Conservation (phyloP, 1,284 basidiomycete genomes). For the Tylopilus orsonianus region DNA sequence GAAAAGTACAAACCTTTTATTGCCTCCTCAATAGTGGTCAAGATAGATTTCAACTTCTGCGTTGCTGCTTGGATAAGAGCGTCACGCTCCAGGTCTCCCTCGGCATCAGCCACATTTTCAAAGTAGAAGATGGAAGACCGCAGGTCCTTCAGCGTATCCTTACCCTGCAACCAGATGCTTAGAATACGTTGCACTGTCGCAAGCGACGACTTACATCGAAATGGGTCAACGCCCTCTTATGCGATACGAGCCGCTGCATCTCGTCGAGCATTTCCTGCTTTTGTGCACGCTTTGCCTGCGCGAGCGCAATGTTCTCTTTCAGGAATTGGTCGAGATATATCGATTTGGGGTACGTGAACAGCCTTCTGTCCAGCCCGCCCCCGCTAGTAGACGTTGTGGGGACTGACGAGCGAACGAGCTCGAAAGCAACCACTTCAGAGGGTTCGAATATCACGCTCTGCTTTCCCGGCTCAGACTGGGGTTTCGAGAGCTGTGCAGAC, state of each 20-base stretch:
- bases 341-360: slow-evolving; percentile 59
- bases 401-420: slow-evolving; percentile 38
- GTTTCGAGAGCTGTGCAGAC: slow-evolving; percentile 45
- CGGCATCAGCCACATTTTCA: slow-evolving; percentile 57
- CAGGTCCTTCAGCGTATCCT: slow-evolving; percentile 61
- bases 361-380: slow-evolving; percentile 39
- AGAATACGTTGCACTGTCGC: not conserved
- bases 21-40: slow-evolving; percentile 52
- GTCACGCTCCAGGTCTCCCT: slow-evolving; percentile 48
- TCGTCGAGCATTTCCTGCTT: slow-evolving; percentile 50
- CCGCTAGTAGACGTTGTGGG: slow-evolving; percentile 11
- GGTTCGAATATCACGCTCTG: slow-evolving; percentile 60
- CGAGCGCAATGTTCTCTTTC: slow-evolving; percentile 51
- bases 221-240: slow-evolving; percentile 48
- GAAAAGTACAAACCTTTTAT: slow-evolving; percentile 46
- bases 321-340: slow-evolving; percentile 74
- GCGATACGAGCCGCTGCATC: slow-evolving; percentile 44
- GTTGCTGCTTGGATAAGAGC: slow-evolving; percentile 43
- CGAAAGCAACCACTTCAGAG: slow-evolving; percentile 62
- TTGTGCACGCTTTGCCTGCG: slow-evolving; percentile 45
- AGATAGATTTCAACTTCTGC: slow-evolving; percentile 48
- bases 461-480: slow-evolving; percentile 22
- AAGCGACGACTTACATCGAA: slow-evolving; percentile 48
- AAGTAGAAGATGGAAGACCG: slow-evolving; percentile 65
- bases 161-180: slow-evolving; percentile 42